A percentile compares a stretch with the other conserved stretches of the same genome.
Evolutionary conservation across 2,329 filamentous ascomycete species (phyloP).

Genomic region (Fusarium equiseti): DNA sequence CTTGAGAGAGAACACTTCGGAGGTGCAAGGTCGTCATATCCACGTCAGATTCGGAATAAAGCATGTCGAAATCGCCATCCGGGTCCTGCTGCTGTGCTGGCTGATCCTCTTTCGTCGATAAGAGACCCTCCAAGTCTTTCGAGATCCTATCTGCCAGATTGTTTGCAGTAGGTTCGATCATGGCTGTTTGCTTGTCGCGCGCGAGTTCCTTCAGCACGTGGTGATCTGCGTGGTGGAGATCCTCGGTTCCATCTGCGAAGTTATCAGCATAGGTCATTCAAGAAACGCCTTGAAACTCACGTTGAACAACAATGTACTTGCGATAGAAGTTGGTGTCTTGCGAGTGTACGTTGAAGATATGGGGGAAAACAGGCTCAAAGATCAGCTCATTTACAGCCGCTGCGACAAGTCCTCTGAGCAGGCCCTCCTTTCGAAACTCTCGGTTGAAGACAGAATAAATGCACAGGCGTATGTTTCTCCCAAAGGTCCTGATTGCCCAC

Average conservation of each 20-base stretch:
- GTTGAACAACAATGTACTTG: not conserved
- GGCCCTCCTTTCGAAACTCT: not conserved
- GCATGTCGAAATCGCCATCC: not conserved
- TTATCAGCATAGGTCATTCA: not conserved
- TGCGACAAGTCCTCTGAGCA: not conserved
- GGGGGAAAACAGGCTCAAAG: not conserved
- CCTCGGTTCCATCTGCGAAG: not conserved
- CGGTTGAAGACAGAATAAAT: not conserved
- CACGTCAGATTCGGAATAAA: not conserved
- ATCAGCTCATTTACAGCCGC: not conserved
- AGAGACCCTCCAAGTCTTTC: not conserved
- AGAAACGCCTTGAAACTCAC: rapidly evolving
- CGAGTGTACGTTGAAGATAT: not conserved
- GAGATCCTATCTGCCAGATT: not conserved
- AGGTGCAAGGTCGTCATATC: not conserved
- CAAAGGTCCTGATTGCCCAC: not conserved
- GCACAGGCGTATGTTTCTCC: not conserved
- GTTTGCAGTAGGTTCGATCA: not conserved
- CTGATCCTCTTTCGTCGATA: not conserved
- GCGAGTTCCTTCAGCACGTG: not conserved
- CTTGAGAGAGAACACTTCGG: not conserved
- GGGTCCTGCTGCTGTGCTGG: not conserved
- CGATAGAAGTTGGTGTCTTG: not conserved
- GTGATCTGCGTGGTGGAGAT: not conserved
- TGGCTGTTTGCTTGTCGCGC: not conserved